A percentile compares a stretch with the other conserved stretches of the same genome.
Conservation (phyloP, 2,329 filamentous ascomycete species). For the Fusarium citri region DNA sequence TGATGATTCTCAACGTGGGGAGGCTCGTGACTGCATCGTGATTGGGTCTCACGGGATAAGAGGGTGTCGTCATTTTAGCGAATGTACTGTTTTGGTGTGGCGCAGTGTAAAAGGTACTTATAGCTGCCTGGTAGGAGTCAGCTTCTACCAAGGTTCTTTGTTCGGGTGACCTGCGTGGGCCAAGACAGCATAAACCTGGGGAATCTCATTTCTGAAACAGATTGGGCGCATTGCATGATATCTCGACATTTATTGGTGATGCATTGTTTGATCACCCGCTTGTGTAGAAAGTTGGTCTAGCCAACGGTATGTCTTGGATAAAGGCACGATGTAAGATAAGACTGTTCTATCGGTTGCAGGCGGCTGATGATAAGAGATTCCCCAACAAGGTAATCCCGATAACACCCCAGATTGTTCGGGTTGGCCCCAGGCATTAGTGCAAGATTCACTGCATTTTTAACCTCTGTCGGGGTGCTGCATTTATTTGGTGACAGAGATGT, state of each 20-base stretch:
- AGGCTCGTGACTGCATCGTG: neutral
- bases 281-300: neutral
- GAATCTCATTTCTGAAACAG: neutral
- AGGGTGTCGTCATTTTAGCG: conserved; percentile 39
- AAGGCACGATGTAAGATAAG: conserved; percentile 18
- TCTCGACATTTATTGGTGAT: conserved; percentile 8
- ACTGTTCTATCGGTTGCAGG: neutral
- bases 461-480: neutral
- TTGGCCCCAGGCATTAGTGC: too few relatives aligned
- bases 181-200: neutral
- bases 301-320: conserved; percentile 1
- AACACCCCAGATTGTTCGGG: conserved; percentile 26
- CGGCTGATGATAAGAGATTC: conserved; percentile 7
- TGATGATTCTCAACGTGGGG: conserved; percentile 16
- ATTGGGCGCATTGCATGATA: conserved; percentile 6
- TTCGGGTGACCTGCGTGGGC: conserved; percentile 9
- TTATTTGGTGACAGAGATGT: too few relatives aligned
- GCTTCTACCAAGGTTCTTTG: conserved; percentile 35
- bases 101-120: conserved; percentile 8
- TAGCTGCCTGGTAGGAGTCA: conserved; percentile 20
- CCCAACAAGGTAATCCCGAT: conserved; percentile 21
- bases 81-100: neutral
- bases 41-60: conserved; percentile 8
- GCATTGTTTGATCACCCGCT: conserved; percentile 20
- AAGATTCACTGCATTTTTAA: neutral